A percentile compares a stretch with the other conserved stretches of the same genome.
These are phyloP conservation scores for Huntiella savannae DNA, from an alignment of 2,329 filamentous ascomycete species.

Conservation along the genomic window DNA sequence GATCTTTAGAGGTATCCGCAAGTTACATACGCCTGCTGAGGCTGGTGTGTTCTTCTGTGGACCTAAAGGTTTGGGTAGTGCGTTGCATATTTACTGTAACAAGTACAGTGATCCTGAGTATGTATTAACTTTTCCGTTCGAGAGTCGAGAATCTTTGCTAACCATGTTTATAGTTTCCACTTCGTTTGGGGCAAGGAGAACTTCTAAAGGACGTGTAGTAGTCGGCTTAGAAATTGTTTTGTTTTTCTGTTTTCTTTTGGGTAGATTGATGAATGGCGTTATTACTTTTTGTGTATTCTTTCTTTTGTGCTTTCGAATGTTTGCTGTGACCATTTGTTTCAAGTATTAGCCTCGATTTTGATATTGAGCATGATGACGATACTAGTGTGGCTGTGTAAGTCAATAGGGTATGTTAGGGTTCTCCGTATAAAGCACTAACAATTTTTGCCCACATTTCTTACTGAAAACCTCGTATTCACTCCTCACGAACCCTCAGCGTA, in stretches of 20 bases:
- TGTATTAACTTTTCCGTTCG: constrained; percentile 20
- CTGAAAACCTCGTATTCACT: too few species aligned
- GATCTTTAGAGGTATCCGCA: constrained; percentile 68
- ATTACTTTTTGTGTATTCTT: background rate
- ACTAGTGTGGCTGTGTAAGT: too few species aligned
- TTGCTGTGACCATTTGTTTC: too few species aligned
- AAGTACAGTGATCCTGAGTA: constrained; percentile 70
- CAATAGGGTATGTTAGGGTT: too few species aligned
- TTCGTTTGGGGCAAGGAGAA: constrained; percentile 55
- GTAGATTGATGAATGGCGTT: background rate
- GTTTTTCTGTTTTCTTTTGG: constrained; percentile 1
- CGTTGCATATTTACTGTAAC: constrained; percentile 68
- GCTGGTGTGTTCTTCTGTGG: constrained; percentile 74
- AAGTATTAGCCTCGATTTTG: too few species aligned
- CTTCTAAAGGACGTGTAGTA: constrained; percentile 26
- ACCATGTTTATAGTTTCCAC: constrained; percentile 29
- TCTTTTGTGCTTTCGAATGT: background rate
- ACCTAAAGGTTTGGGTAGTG: constrained; percentile 58
- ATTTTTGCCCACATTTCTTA: too few species aligned
- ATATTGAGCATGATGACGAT: too few species aligned
- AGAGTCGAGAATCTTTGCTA: constrained; percentile 12
- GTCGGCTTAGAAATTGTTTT: background rate
- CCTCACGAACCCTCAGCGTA: too few species aligned
- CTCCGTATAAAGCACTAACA: too few species aligned
- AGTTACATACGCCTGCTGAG: constrained; percentile 55